Percentiles rank a stretch among this genome's conserved stretches.
phyloP scores from a whole-genome alignment of 164 flowering plant genomes.

The Tetrastigma voinierianum region DNA sequence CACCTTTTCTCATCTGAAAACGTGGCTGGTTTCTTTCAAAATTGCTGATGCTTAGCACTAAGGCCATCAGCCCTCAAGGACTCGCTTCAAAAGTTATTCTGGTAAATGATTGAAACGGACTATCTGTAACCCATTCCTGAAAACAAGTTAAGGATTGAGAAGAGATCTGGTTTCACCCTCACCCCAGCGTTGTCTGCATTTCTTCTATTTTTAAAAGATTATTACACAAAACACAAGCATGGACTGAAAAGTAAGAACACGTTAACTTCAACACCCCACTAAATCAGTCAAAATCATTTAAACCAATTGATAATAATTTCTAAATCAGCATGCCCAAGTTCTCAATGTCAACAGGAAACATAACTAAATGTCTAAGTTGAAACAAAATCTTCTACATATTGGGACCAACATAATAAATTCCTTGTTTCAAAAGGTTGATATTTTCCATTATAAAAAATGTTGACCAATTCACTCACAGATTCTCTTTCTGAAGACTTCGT shows the following conservation, averaged over 20 bases:
- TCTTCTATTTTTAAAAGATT: neutral
- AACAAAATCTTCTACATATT: neutral
- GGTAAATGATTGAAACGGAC: slow-evolving; percentile 93
- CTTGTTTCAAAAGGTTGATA: neutral
- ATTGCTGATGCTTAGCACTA: slow-evolving; percentile 95
- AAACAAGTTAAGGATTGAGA: slow-evolving; percentile 6
- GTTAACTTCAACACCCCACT: too few species aligned
- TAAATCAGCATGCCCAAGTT: too few species aligned
- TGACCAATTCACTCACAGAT: neutral
- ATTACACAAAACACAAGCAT: too few species aligned
- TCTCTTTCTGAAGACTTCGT: too few species aligned
- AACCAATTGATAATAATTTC: too few species aligned
- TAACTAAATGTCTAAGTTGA: neutral
- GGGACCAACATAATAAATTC: neutral
- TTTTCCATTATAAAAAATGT: neutral
- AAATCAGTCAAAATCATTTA: too few species aligned
- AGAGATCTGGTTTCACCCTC: neutral
- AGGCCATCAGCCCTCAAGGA: slow-evolving; percentile 96
- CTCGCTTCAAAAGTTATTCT: slow-evolving; percentile 96
- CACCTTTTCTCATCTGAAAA: slow-evolving; percentile 69
- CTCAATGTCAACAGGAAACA: neutral
- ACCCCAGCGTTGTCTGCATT: neutral
- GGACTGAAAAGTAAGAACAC: too few species aligned
- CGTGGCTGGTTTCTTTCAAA: slow-evolving; percentile 88
- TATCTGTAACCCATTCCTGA: slow-evolving; percentile 98